These are phyloP conservation scores for Barbatosphaeria neglecta DNA, from an alignment of 495 filamentous ascomycete genomes.

Conservation along the genomic window DNA sequence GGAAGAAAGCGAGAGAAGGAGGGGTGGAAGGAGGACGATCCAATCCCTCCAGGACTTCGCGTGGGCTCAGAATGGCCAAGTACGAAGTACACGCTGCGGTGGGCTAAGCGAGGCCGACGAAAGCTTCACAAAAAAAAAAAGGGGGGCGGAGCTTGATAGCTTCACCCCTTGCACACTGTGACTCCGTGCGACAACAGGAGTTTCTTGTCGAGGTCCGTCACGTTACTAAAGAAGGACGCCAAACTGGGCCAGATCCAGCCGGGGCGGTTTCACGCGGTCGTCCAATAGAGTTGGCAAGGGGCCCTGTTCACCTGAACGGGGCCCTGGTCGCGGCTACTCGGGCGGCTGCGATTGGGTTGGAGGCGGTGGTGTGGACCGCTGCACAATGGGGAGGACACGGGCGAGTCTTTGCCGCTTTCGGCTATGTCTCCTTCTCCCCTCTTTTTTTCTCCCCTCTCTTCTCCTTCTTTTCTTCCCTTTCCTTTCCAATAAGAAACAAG, in stretches of 20 bases:
- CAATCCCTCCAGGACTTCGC: too few relatives aligned
- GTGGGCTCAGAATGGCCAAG: background rate
- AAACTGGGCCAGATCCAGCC: conserved; percentile 18
- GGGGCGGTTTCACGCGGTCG: conserved; percentile 14
- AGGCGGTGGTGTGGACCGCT: conserved; percentile 1
- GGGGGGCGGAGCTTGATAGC: conserved; percentile 9
- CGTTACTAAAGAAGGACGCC: conserved; percentile 28
- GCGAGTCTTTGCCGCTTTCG: background rate
- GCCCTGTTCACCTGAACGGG: conserved; percentile 22
- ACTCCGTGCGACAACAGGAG: too few relatives aligned
- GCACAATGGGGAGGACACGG: background rate
- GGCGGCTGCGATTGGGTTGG: conserved; percentile 32
- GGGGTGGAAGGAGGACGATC: too few relatives aligned
- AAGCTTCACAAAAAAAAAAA: too few relatives aligned
- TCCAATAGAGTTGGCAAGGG: conserved; percentile 23
- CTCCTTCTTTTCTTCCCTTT: too few relatives aligned
- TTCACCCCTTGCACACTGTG: too few relatives aligned
- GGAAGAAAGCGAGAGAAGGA: too few relatives aligned
- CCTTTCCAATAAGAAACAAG: too few relatives aligned
- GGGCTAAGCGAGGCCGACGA: background rate
- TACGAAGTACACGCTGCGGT: too few relatives aligned
- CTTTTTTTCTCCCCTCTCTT: background rate
- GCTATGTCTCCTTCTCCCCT: too few relatives aligned
- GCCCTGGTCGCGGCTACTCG: conserved; percentile 15
- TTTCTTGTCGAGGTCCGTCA: conserved; percentile 17